Evolutionary conservation across 768 basidiomycete genomes (phyloP), one percentile per base, ranked within the genome.

Genomic region (Neoboletus subvelutipes): DNA sequence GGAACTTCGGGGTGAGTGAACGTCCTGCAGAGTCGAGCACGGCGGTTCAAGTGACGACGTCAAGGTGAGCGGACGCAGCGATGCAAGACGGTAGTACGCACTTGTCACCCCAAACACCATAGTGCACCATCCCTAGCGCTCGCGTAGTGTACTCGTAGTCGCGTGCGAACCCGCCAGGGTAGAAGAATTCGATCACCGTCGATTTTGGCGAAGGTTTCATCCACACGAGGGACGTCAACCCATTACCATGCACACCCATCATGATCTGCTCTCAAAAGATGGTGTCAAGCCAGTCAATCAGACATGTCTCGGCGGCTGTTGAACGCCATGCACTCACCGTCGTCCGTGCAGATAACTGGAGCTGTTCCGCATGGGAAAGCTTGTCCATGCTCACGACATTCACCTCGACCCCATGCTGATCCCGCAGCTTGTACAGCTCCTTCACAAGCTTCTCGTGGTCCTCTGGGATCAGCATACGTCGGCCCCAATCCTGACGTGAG

Each of bases 221-320:
- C 94, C 93, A 97, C 6, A 97, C 69, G 0, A 95, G 80, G 29
- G 91, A 81, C 0, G 93, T 95, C 37, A 97, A 71, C 34, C 91
- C 94, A 66, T 97, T 96, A 11, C 94, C 94, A 64, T 96, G 94
- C 17, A 96, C 88, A 55, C 94, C 94, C 82, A 95, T 88, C 86
- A 96, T 82, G 64, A 96, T 92, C 94, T 96, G 58, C 5, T 24
- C 12, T 28, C 20, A 4, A 15, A n/a, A 12, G 42, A n/a, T 1
- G 3, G 5, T 34, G 12, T n/a, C 15, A 10, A 29, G 5, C 33
- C 31, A 24, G 4, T 1, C 31, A 4, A 9, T 26, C n/a, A 33
- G 29, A 17, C 22, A n/a, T 18, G 8, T 31, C 13, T 26, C 1
- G 12, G 28, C 22, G 20, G 48, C 1, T 4, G 12, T 13, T n/a